Conservation (phyloP, 148 eudicot species). For the Camellia japonica region DNA sequence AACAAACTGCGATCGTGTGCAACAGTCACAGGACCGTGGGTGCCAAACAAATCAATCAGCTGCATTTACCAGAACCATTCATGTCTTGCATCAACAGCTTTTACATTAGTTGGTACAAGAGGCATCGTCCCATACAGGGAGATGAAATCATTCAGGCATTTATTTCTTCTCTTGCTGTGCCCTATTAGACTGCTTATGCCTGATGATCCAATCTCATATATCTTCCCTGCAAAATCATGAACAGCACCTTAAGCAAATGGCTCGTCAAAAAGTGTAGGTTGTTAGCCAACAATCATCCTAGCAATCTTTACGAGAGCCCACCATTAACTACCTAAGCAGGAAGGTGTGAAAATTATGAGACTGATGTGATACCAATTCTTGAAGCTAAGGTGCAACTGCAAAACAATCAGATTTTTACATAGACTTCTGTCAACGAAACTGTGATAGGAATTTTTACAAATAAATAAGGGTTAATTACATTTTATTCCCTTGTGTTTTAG, state of each 20-base stretch:
- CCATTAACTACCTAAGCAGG: too few species aligned
- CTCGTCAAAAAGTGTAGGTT: too few species aligned
- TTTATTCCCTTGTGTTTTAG: too few species aligned
- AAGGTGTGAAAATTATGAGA: too few species aligned
- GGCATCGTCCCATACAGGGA: constrained; percentile 59
- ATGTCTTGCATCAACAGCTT: constrained; percentile 51
- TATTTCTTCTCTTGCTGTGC: constrained; percentile 47
- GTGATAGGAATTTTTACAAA: too few species aligned
- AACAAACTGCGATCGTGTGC: constrained; percentile 1
- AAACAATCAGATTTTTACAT: too few species aligned
- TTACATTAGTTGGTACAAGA: constrained; percentile 50
- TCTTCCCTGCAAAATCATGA: constrained; percentile 47
- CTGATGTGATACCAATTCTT: too few species aligned
- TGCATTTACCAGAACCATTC: constrained; percentile 68
- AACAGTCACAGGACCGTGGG: neutral
- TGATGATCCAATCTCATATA: constrained; percentile 57
- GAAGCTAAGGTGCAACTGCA: too few species aligned
- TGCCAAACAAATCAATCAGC: neutral
- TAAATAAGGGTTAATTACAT: too few species aligned
- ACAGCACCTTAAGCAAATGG: neutral
- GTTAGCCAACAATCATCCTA: too few species aligned
- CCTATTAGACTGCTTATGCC: constrained; percentile 57
- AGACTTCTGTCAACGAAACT: too few species aligned
- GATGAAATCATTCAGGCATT: constrained; percentile 60
- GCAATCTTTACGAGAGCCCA: too few species aligned